Base-by-base conservation (phyloP, 257 asterid genomes). In the Fraxinus quadrangulata region DNA sequence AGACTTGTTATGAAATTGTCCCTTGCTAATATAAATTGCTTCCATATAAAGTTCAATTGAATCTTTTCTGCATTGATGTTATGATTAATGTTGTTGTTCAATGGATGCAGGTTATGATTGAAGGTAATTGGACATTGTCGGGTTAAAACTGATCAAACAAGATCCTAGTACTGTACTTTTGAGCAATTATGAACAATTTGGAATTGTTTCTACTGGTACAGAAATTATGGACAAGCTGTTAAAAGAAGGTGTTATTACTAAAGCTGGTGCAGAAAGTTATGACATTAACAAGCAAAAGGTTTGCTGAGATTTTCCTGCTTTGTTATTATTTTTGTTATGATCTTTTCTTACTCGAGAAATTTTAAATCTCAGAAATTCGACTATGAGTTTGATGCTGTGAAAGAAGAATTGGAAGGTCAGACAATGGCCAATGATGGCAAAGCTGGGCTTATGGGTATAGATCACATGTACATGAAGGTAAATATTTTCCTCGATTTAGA, bases 381-480 rank as follows among this genome's bases (percentile, higher is more conserved):
- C 75, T 91, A 85, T 75, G 96, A 91, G 81, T 91, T 93, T 85
- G 94, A 88, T 83, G 90, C 84, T 80, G 96, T 95, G 82, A 93
- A 95, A 87, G 92, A 91, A 81, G 97, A 93, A 91, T 68, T 42
- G 34, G 92, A 83, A 49, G 85, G 77, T 16, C 84, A 83, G 74
- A 40, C 36, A 61, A 61, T 74, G 17, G 74, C 72, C 49, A 67
- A 45, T 37, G 85, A 87, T 51, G 84, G 79, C 71, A 88, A 84
- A 78, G 63, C 73, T 80, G 86, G 82, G 67, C 36, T 76, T 39
- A 67, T 14, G 36, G 81, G 76, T 68, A 78, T 67, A 24, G 97
- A 93, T 84, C 83, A 56, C 84, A 86, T 91, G 89, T 93, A 93
- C 88, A 87, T 89, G 96, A 89, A 95, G 97, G 99, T 91, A 70